phyloP scores from a whole-genome alignment of 495 filamentous ascomycete genomes.

The Aspergillus nanangensis region DNA sequence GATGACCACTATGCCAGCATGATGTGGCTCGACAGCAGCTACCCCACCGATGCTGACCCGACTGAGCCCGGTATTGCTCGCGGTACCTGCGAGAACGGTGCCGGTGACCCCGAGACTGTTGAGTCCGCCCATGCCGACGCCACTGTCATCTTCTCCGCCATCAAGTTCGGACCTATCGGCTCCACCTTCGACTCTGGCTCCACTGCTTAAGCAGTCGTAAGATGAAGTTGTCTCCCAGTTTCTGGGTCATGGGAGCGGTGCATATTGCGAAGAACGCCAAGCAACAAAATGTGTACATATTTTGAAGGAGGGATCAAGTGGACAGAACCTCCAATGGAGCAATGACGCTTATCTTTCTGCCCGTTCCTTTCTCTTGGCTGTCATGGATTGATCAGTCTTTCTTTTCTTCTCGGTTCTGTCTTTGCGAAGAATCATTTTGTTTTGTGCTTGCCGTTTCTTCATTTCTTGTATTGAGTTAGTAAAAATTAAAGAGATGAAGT shows the following conservation, averaged over 20 bases:
- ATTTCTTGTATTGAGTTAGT: slow-evolving; percentile 2
- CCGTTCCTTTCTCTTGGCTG: background rate
- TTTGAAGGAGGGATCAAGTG: background rate
- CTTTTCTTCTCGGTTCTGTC: background rate
- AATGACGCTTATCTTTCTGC: background rate
- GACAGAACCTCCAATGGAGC: background rate
- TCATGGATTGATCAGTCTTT: background rate
- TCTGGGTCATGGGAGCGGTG: background rate
- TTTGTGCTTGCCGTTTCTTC: background rate
- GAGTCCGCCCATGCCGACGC: slow-evolving; percentile 49
- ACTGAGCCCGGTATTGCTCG: slow-evolving; percentile 61
- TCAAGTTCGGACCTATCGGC: slow-evolving; percentile 63
- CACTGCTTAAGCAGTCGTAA: slow-evolving; percentile 2
- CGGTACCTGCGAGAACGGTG: slow-evolving; percentile 61
- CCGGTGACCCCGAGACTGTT: slow-evolving; percentile 59
- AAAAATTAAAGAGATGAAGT: background rate
- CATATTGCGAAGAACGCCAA: background rate
- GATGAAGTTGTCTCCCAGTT: too few species aligned
- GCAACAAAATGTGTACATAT: background rate
- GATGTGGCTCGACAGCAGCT: slow-evolving; percentile 80
- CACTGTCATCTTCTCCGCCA: slow-evolving; percentile 64
- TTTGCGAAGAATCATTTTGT: too few species aligned
- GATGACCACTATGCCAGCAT: slow-evolving; percentile 74
- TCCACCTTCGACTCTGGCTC: slow-evolving; percentile 56
- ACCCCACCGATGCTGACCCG: slow-evolving; percentile 54